Conservation (phyloP, 2,329 filamentous ascomycete species). For the Aureobasidium uvarum region DNA sequence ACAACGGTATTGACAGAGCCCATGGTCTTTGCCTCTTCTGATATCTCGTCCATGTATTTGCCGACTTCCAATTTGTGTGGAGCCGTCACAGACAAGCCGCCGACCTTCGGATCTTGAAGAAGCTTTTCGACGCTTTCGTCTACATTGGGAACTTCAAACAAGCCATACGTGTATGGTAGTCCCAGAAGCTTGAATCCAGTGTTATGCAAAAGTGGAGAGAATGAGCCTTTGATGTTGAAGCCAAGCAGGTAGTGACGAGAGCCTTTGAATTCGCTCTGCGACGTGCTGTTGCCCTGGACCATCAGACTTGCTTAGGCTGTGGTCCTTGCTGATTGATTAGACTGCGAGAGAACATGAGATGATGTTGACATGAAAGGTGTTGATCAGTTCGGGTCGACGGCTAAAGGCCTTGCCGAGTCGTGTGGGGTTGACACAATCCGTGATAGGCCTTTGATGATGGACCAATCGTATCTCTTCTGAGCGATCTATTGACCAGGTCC, state of each 20-base stretch:
- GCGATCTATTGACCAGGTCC: too few relatives aligned
- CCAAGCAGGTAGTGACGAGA: not conserved
- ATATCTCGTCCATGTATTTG: not conserved
- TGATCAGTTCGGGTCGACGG: too few relatives aligned
- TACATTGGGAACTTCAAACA: slow-evolving; percentile 5
- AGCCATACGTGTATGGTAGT: not conserved
- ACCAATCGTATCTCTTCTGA: too few relatives aligned
- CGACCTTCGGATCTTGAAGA: not conserved
- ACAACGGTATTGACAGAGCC: not conserved
- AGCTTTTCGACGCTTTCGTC: slow-evolving; percentile 1
- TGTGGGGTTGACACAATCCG: too few relatives aligned
- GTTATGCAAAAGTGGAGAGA: slow-evolving; percentile 15
- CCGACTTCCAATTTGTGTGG: slow-evolving; percentile 5
- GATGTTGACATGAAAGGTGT: too few relatives aligned
- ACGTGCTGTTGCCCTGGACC: too few relatives aligned
- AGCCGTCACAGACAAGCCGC: slow-evolving; percentile 10
- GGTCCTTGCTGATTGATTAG: too few relatives aligned
- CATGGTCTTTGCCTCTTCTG: not conserved
- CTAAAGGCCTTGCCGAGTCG: too few relatives aligned
- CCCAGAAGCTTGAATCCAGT: slow-evolving; percentile 1
- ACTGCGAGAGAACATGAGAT: too few relatives aligned
- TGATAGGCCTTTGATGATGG: too few relatives aligned
- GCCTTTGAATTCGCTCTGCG: not conserved
- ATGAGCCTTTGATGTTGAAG: not conserved
- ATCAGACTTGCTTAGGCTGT: too few relatives aligned